Percentiles rank a stretch among this genome's conserved stretches.
phyloP scores from a whole-genome alignment of 768 basidiomycete genomes.

The Suillus fuscotomentosus region DNA sequence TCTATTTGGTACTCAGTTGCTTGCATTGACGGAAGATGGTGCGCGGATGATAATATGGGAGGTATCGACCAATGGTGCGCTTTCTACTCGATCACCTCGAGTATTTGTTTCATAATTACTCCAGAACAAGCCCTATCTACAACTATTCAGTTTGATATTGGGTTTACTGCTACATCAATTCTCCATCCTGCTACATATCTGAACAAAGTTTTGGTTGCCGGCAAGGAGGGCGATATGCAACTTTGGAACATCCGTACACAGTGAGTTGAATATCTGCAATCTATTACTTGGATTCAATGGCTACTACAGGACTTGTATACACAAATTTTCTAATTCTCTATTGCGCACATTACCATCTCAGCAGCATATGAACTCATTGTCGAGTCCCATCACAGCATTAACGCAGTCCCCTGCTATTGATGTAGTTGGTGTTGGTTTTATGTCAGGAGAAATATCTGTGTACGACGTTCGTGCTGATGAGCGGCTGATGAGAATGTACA shows the following conservation, averaged over 20 bases:
- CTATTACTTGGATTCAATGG: not conserved
- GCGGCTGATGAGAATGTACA: slow-evolving; percentile 81
- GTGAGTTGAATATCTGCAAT: slow-evolving; percentile 39
- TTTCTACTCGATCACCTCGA: not conserved
- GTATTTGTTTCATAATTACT: slow-evolving; percentile 5
- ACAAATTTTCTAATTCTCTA: slow-evolving; percentile 62
- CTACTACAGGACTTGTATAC: slow-evolving; percentile 67
- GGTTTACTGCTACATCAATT: slow-evolving; percentile 82
- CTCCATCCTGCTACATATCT: slow-evolving; percentile 96
- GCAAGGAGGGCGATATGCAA: slow-evolving; percentile 77
- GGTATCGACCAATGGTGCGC: slow-evolving; percentile 55
- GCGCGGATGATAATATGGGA: slow-evolving; percentile 78
- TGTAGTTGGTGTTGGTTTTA: slow-evolving; percentile 90
- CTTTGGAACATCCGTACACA: slow-evolving; percentile 92
- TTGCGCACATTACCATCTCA: slow-evolving; percentile 43
- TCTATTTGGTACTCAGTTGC: slow-evolving; percentile 78
- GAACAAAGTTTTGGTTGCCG: slow-evolving; percentile 90
- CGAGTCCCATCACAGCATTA: slow-evolving; percentile 67
- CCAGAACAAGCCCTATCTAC: slow-evolving; percentile 34
- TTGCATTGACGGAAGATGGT: slow-evolving; percentile 81
- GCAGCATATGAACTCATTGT: slow-evolving; percentile 25
- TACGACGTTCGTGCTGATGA: slow-evolving; percentile 93
- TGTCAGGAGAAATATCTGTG: slow-evolving; percentile 83
- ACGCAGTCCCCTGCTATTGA: slow-evolving; percentile 95
- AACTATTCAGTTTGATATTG: slow-evolving; percentile 75